Evolutionary conservation across 805 yeast genomes (phyloP), one percentile per base, ranked within the genome.

Genomic region (Kregervanrija pseudodelftensis): DNA sequence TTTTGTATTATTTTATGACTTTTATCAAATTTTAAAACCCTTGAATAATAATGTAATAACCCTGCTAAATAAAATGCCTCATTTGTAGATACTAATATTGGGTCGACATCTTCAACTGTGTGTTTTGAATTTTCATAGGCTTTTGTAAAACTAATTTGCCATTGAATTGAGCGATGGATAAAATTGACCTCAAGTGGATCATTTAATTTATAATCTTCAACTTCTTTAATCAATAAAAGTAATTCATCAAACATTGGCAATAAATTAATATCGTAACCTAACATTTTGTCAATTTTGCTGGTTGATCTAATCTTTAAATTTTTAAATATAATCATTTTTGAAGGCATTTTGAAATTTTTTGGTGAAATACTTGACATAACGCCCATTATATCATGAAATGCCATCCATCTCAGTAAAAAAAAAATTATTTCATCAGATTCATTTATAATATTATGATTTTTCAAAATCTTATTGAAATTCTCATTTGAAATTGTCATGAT

Each of bases 211-310:
- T 39, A 45, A 4, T 39, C 34, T 30, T 31, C 14, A 33, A 33
- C 14, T 33, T 33, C 13, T 14, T n/a, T 33, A 14, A 33, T 33
- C 12, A 14, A 33, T n/a, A 15, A 42, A 46, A 4, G 41, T 42
- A 46, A 15, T 16, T 40, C 36, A 34, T 46, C 49, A 33, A 46
- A 42, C 5, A 46, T 37, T 2, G 82, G 79, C n/a, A 84, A 63
- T 44, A 82, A 69, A 44, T 68, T 67, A 11, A 79, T 67, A 50
- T 84, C 88, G 55, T 85, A 76, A 1, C 91, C 93, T 44, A 73
- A 64, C 32, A 80, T 65, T 43, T 72, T 73, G 53, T 82, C 87
- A 42, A 82, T 75, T 51, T 76, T 46, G 7, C 36, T 39, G 30
- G 39, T 42, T 14, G 12, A 33, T 12, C 11, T 16, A 2, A 40